These are phyloP conservation scores for Aspergillus ochraceoroseus DNA, from an alignment of 2,329 filamentous ascomycete species.

Conservation along the genomic window DNA sequence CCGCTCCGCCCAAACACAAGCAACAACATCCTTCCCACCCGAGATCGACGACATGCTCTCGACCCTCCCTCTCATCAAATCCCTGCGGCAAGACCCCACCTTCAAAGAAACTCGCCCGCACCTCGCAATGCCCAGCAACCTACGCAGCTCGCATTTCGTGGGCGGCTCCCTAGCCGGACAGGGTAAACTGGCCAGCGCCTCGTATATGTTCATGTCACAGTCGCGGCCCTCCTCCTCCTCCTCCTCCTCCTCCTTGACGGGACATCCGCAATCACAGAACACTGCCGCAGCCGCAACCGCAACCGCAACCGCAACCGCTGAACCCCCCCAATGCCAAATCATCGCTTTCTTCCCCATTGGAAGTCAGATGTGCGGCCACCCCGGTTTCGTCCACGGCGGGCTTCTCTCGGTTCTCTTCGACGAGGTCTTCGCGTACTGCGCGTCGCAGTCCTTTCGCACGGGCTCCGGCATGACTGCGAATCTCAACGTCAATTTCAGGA, in stretches of 20 bases:
- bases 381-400: constrained; percentile 36
- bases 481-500: constrained; percentile 35
- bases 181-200: constrained; percentile 69
- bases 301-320: background rate
- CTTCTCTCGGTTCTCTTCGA: constrained; percentile 35
- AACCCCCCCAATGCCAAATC: constrained; percentile 14
- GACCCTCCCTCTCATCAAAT: constrained; percentile 61
- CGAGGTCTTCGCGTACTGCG: constrained; percentile 36
- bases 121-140: constrained; percentile 67
- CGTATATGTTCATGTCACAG: constrained; percentile 47
- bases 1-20: constrained; percentile 9
- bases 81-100: constrained; percentile 59
- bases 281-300: no score
- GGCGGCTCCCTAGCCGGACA: constrained; percentile 69
- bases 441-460: constrained; percentile 31
- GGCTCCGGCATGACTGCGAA: constrained; percentile 38
- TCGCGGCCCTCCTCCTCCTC: no score
- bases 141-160: constrained; percentile 70
- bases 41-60: constrained; percentile 25
- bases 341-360: constrained; percentile 35
- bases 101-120: constrained; percentile 75
- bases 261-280: no score
- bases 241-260: no score
- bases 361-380: constrained; percentile 33
- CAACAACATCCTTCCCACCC: constrained; percentile 3